These are phyloP conservation scores for Ensete ventricosum DNA, from an alignment of 176 grass and related monocot species.

Conservation along the genomic window DNA sequence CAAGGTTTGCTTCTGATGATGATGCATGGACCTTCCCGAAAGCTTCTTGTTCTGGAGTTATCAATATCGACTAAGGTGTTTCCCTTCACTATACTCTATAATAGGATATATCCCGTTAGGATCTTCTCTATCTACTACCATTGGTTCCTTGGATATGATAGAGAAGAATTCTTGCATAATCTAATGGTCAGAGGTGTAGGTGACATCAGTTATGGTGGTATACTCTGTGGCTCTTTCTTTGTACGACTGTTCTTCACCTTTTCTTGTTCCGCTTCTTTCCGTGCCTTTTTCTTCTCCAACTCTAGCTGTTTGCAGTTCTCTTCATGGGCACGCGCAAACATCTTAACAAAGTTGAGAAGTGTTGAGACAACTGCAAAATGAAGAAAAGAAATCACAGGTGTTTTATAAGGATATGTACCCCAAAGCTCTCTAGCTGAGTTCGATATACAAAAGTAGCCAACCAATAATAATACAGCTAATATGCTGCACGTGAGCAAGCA, in stretches of 20 bases:
- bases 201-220: constrained; percentile 25
- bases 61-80: background rate
- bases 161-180: background rate
- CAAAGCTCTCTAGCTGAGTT: background rate
- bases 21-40: background rate
- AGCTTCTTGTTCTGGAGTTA: background rate
- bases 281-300: constrained; percentile 83
- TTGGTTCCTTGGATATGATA: background rate
- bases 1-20: background rate
- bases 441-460: too few species aligned
- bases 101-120: background rate
- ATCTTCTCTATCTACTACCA: too few species aligned
- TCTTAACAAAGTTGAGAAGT: constrained; percentile 68
- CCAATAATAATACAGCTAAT: background rate
- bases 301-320: constrained; percentile 87
- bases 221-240: constrained; percentile 40
- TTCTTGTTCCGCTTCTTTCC: constrained; percentile 75
- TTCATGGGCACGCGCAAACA: constrained; percentile 71
- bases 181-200: constrained; percentile 26
- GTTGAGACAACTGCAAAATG: constrained; percentile 63
- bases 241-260: constrained; percentile 43
- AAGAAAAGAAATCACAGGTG: constrained; percentile 9
- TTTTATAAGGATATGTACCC: background rate
- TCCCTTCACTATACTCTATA: background rate
- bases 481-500: background rate